phyloP scores from a whole-genome alignment of 2,329 filamentous ascomycete genomes.

The Arachnomyces sp. region DNA sequence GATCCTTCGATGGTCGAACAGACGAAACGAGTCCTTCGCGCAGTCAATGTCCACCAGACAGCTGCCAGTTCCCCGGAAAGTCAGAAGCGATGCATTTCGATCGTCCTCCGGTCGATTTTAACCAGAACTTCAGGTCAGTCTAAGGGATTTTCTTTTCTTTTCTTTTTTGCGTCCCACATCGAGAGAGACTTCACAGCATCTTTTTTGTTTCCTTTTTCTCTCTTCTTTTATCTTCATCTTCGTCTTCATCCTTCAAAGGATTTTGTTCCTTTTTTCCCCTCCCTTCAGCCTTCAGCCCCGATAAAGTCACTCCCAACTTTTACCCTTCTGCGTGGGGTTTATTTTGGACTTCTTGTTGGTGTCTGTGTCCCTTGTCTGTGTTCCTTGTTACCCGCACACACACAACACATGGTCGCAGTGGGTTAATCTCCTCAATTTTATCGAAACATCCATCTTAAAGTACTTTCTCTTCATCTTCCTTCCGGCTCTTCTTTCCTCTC shows the following conservation, averaged over 20 bases:
- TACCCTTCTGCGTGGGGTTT: too few relatives aligned
- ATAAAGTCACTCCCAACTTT: too few relatives aligned
- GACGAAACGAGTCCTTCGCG: slow-evolving; percentile 54
- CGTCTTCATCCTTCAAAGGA: neutral
- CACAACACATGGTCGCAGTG: too few relatives aligned
- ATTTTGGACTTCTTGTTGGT: too few relatives aligned
- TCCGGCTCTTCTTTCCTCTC: neutral
- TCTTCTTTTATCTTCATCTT: neutral
- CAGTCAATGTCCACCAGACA: slow-evolving; percentile 64
- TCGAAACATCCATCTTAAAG: neutral
- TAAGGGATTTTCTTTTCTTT: slow-evolving; percentile 5
- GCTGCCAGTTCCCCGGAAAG: slow-evolving; percentile 62
- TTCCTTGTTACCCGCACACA: too few relatives aligned
- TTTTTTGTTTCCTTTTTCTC: neutral
- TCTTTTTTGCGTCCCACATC: slow-evolving; percentile 4
- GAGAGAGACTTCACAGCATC: neutral
- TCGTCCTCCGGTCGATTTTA: slow-evolving; percentile 65
- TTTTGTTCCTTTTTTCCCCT: slow-evolving; percentile 5
- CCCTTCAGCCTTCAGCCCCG: neutral
- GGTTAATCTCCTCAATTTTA: neutral
- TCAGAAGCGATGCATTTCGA: slow-evolving; percentile 65
- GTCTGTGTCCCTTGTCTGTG: too few relatives aligned
- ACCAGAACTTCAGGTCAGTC: slow-evolving; percentile 59
- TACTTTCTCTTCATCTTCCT: neutral
- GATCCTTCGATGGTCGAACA: slow-evolving; percentile 60